Evolutionary conservation across 2,329 filamentous ascomycete genomes (phyloP).

Genomic region (Aspergillus felis): DNA sequence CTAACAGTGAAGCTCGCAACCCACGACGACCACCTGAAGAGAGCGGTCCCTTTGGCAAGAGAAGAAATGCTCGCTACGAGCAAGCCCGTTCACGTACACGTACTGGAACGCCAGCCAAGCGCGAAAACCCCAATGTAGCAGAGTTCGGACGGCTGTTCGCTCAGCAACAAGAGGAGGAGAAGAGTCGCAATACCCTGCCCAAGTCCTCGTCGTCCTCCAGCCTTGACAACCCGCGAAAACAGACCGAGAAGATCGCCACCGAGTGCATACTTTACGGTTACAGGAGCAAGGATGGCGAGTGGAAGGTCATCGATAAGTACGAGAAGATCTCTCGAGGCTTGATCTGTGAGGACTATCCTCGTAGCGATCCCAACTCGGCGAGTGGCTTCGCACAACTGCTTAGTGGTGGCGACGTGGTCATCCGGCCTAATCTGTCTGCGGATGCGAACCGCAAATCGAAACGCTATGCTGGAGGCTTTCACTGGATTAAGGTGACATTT

Average conservation of each 20-base stretch:
- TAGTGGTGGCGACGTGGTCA: constrained; percentile 67
- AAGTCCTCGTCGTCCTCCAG: constrained; percentile 41
- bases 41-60: constrained; percentile 59
- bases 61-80: constrained; percentile 44
- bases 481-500: constrained; percentile 89
- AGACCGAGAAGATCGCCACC: constrained; percentile 54
- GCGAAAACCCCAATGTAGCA: constrained; percentile 52
- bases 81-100: constrained; percentile 50
- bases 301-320: constrained; percentile 84
- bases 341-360: constrained; percentile 90
- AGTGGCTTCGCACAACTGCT: constrained; percentile 69
- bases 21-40: constrained; percentile 55
- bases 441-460: constrained; percentile 77
- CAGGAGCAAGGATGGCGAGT: constrained; percentile 62
- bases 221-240: constrained; percentile 37
- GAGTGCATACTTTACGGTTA: constrained; percentile 87
- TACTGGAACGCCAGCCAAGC: constrained; percentile 55
- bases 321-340: constrained; percentile 74
- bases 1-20: constrained; percentile 43
- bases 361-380: constrained; percentile 70
- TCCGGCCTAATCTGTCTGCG: constrained; percentile 62
- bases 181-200: constrained; percentile 29
- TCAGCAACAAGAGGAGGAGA: constrained; percentile 43
- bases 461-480: constrained; percentile 73
- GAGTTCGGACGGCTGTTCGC: constrained; percentile 46